A percentile compares a stretch with the other conserved stretches of the same genome.
These are phyloP conservation scores for Didymosphaeria variabile DNA, from an alignment of 2,329 filamentous ascomycete genomes.

Conservation along the genomic window DNA sequence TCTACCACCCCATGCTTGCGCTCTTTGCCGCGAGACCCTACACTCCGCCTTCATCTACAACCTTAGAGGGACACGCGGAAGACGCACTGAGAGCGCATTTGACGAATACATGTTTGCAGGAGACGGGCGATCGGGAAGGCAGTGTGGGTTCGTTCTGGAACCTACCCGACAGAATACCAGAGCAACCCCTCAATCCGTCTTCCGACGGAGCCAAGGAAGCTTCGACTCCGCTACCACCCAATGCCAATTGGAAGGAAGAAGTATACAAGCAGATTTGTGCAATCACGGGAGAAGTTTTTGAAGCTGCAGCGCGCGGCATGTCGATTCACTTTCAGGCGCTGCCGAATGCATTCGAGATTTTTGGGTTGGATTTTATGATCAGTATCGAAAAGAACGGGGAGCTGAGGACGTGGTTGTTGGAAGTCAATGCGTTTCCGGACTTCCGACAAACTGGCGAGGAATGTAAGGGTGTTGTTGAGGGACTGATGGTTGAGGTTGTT, in stretches of 20 bases:
- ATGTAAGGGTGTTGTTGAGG: conserved; percentile 74
- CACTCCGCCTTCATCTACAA: conserved; percentile 64
- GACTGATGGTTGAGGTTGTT: conserved; percentile 79
- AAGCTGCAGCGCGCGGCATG: conserved; percentile 85
- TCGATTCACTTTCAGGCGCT: conserved; percentile 90
- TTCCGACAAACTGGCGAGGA: conserved; percentile 89
- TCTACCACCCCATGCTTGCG: conserved; percentile 91
- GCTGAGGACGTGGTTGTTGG: conserved; percentile 75
- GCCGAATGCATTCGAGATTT: conserved; percentile 89
- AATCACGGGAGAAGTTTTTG: conserved; percentile 80
- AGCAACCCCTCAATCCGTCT: conserved; percentile 23
- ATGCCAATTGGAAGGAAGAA: conserved; percentile 60
- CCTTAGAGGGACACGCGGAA: conserved; percentile 28
- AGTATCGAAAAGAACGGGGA: conserved; percentile 54
- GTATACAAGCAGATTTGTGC: conserved; percentile 78
- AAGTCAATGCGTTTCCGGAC: conserved; percentile 96
- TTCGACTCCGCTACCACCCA: background rate
- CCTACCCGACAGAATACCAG: conserved; percentile 56
- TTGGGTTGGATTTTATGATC: conserved; percentile 89
- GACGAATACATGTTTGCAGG: conserved; percentile 95
- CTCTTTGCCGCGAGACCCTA: conserved; percentile 86
- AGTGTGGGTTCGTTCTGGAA: conserved; percentile 80
- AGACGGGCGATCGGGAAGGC: conserved; percentile 63
- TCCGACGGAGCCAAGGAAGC: background rate
- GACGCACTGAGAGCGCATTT: conserved; percentile 75